Base-by-base conservation (phyloP, 495 filamentous ascomycete genomes). In the Penicillium macrosclerotiorum region DNA sequence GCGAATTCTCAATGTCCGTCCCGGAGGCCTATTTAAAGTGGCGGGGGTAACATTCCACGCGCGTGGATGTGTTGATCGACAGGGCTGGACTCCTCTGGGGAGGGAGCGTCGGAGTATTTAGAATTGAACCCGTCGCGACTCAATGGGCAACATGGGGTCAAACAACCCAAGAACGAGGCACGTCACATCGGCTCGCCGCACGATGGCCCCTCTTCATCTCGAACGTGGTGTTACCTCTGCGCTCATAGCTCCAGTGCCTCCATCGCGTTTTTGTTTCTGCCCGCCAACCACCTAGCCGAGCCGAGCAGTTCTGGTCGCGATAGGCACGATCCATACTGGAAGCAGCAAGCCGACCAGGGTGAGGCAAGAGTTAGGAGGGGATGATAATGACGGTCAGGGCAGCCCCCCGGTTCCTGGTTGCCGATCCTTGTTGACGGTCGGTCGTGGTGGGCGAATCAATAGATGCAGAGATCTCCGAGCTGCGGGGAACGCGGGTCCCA, bases 41-140 rank as follows among this genome's bases (percentile, higher is more conserved):
- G 51, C 40, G 46, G 47, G 50, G 38, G 17, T 31, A 49, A 45
- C 57, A 60, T 60, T 57, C 57, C 48, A 40, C 36, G 25, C 41
- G 41, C 19, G 2, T 33, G 16, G 51, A 55, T 55, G 41, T 16
- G 2, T 33, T 17, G 51, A 55, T 55, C 40, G 47, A 41, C 49
- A 59, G 37, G 35, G 8, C 19, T 42, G 14, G 11, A 19, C 9
- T 46, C 42, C 17, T 36, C 20, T 38, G 14, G 40, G 40, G n/a
- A n/a, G n/a, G n/a, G n/a, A n/a, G n/a, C n/a, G n/a, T n/a, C n/a
- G n/a, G n/a, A n/a, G n/a, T n/a, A n/a, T n/a, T n/a, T n/a, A n/a
- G n/a, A n/a, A n/a, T n/a, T n/a, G n/a, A n/a, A n/a, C n/a, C n/a
- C n/a, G n/a, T n/a, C n/a, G n/a, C n/a, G n/a, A n/a, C n/a, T n/a